Conservation (phyloP, 2,329 filamentous ascomycete genomes). For the Aureobasidium sp. region DNA sequence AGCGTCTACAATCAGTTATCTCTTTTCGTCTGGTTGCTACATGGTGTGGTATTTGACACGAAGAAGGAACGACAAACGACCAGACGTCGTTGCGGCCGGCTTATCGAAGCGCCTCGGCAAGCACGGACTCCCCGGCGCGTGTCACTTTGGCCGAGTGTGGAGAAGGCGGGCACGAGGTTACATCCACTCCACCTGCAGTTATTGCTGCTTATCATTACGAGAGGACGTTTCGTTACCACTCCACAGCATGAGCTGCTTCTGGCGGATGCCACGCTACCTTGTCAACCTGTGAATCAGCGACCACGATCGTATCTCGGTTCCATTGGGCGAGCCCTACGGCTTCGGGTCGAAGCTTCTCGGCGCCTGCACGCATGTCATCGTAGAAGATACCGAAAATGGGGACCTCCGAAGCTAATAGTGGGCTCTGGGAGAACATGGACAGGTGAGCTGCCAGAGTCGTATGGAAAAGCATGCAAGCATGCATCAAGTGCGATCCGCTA, state of each 20-base stretch:
- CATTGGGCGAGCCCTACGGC: not conserved
- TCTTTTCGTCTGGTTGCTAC: not conserved
- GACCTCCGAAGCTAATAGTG: constrained; percentile 27
- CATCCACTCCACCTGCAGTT: not conserved
- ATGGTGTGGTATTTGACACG: not conserved
- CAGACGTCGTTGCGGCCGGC: not conserved
- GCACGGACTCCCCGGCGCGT: not conserved
- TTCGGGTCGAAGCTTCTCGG: not conserved
- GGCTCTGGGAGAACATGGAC: constrained; percentile 64
- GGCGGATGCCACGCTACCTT: not conserved
- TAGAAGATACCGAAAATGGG: constrained; percentile 9
- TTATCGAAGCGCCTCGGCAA: not conserved
- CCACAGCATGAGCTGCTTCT: not conserved
- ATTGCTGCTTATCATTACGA: constrained; percentile 6
- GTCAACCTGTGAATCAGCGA: not conserved
- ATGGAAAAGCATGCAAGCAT: not conserved
- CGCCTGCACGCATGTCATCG: constrained; percentile 6
- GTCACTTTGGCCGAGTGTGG: not conserved
- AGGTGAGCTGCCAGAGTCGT: constrained; percentile 42
- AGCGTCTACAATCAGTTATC: not conserved
- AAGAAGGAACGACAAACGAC: not conserved
- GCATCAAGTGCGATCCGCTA: constrained; percentile 20
- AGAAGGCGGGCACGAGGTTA: constrained; percentile 2
- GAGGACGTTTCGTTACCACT: constrained; percentile 5
- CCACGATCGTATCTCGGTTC: not conserved